A percentile compares a stretch with the other conserved stretches of the same genome.
Evolutionary conservation across 768 basidiomycete species (phyloP).

Genomic region (Lyophyllum decastes): DNA sequence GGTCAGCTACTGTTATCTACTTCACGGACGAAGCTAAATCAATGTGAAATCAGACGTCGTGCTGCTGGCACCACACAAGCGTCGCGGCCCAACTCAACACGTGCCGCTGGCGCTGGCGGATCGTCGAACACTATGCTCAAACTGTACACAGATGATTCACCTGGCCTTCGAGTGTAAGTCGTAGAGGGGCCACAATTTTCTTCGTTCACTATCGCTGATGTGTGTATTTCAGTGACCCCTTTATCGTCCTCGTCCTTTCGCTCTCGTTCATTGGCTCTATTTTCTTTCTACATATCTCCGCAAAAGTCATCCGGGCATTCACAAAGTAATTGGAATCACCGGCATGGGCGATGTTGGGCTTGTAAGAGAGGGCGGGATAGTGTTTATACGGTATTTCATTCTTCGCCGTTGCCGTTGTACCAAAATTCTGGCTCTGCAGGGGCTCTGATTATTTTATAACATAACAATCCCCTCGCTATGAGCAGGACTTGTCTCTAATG

Average conservation of each 20-base stretch:
- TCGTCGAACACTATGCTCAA: slow-evolving; percentile 98
- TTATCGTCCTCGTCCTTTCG: slow-evolving; percentile 93
- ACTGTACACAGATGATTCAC: slow-evolving; percentile 98
- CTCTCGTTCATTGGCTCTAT: slow-evolving; percentile 97
- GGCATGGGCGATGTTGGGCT: slow-evolving; percentile 2
- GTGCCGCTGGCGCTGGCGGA: slow-evolving; percentile 94
- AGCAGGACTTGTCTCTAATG: neutral
- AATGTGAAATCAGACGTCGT: slow-evolving; percentile 55
- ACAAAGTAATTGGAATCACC: slow-evolving; percentile 58
- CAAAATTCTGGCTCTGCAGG: slow-evolving; percentile 34
- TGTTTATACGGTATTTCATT: slow-evolving; percentile 30
- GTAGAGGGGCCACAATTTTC: too few relatives aligned
- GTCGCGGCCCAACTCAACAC: slow-evolving; percentile 83
- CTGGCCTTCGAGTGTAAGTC: slow-evolving; percentile 96
- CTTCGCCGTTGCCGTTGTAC: slow-evolving; percentile 32
- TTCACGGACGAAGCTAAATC: neutral
- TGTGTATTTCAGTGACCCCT: slow-evolving; percentile 72
- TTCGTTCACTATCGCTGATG: neutral
- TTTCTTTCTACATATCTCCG: slow-evolving; percentile 98
- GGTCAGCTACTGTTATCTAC: slow-evolving; percentile 46
- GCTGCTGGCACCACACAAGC: slow-evolving; percentile 61
- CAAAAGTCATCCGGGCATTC: slow-evolving; percentile 90
- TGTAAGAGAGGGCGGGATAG: slow-evolving; percentile 8
- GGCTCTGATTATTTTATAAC: slow-evolving; percentile 36
- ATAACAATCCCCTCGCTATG: slow-evolving; percentile 16